Percentiles rank a stretch among this genome's conserved stretches.
Evolutionary conservation across 1,139 yeast species (phyloP).

Genomic region (Suzukiozyma palmioleophila): DNA sequence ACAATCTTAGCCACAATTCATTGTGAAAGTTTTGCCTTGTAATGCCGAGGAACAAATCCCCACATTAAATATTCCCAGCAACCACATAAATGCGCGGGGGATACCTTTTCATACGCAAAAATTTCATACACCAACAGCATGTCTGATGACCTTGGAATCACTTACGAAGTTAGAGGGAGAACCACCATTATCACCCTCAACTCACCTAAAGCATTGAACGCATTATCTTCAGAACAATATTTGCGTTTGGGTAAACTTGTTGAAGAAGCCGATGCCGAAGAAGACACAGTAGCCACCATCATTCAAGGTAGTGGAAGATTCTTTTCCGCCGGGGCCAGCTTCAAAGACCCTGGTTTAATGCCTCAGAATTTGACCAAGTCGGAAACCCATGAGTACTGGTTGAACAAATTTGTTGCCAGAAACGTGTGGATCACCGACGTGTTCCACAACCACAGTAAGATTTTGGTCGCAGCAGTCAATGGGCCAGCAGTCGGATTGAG

Average conservation of each 20-base stretch:
- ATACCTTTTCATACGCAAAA: neutral
- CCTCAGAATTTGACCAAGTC: slow-evolving; percentile 23
- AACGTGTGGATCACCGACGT: slow-evolving; percentile 67
- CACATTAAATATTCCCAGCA: neutral
- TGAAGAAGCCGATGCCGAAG: slow-evolving; percentile 64
- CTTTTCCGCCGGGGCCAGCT: slow-evolving; percentile 86
- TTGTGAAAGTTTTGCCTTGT: neutral
- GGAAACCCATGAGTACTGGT: slow-evolving; percentile 48
- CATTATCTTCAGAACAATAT: slow-evolving; percentile 66
- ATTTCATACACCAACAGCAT: slow-evolving; percentile 4
- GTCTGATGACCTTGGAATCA: slow-evolving; percentile 20
- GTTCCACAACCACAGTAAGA: slow-evolving; percentile 67
- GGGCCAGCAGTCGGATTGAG: slow-evolving; percentile 86
- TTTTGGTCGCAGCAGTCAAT: slow-evolving; percentile 70
- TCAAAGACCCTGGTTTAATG: slow-evolving; percentile 15
- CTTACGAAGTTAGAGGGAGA: slow-evolving; percentile 50
- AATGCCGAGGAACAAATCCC: slow-evolving; percentile 3
- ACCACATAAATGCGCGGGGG: neutral
- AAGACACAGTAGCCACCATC: slow-evolving; percentile 60
- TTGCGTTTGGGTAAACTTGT: slow-evolving; percentile 56
- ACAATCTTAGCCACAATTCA: too few relatives aligned
- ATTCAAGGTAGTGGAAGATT: slow-evolving; percentile 70
- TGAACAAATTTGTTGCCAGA: slow-evolving; percentile 58
- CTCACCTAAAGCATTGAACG: slow-evolving; percentile 60
- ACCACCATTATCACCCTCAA: slow-evolving; percentile 65